Evolutionary conservation across 345 rosid species (phyloP).

Genomic region (Noccaea caerulescens): DNA sequence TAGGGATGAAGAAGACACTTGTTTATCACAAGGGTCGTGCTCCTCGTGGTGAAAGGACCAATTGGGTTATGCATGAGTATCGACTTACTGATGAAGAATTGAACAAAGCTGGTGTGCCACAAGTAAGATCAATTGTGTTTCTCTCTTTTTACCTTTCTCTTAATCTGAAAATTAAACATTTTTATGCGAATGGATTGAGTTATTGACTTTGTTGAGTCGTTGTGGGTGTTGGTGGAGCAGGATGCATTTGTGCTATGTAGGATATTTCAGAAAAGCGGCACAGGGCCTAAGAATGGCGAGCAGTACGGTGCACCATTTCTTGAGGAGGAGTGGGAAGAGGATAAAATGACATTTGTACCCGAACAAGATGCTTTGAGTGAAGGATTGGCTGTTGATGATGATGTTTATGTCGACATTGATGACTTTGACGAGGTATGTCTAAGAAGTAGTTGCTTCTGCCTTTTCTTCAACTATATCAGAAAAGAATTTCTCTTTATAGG

Average conservation of each 20-base stretch:
- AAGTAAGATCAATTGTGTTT: slow-evolving; percentile 53
- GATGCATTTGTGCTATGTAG: slow-evolving; percentile 89
- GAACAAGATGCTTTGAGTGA: slow-evolving; percentile 56
- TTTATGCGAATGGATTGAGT: not conserved
- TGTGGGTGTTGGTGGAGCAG: slow-evolving; percentile 47
- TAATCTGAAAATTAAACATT: not conserved
- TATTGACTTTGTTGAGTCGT: slow-evolving; percentile 22
- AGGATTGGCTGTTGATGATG: slow-evolving; percentile 42
- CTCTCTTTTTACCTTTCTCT: not conserved
- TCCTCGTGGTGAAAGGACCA: slow-evolving; percentile 85
- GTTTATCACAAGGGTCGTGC: slow-evolving; percentile 91
- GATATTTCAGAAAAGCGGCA: slow-evolving; percentile 93
- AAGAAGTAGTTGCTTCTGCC: not conserved
- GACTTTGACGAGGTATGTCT: slow-evolving; percentile 60
- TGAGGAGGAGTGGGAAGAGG: slow-evolving; percentile 93
- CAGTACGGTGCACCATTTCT: slow-evolving; percentile 96
- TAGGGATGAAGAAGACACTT: slow-evolving; percentile 98
- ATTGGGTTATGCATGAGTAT: slow-evolving; percentile 99
- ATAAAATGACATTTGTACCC: slow-evolving; percentile 53
- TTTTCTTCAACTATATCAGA: not conserved
- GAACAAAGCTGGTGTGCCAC: slow-evolving; percentile 60
- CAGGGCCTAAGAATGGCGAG: slow-evolving; percentile 98
- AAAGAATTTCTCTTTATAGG: not conserved
- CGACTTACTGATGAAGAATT: slow-evolving; percentile 76
- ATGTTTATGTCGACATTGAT: slow-evolving; percentile 60